Base-by-base conservation (phyloP, 2,329 filamentous ascomycete genomes). In the Knoxdaviesia capensis region DNA sequence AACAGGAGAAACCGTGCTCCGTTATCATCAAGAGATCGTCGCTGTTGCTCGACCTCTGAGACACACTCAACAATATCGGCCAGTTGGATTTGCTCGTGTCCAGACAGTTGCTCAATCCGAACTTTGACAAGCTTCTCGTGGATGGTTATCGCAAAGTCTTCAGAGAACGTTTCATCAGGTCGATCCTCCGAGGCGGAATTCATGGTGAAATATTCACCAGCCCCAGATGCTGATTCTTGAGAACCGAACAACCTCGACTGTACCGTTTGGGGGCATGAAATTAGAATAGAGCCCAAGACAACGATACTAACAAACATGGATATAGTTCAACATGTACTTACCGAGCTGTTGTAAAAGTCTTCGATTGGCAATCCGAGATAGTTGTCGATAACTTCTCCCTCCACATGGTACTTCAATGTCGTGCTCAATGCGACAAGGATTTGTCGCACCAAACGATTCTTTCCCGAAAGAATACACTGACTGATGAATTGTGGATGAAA, bases 401-500 rank as follows among this genome's bases (percentile, higher is more conserved):
- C 76, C 0, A 79, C 74, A 56, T 80, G 83, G 49, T 83, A 94
- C 52, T 87, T 93, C 41, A 98, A 61, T 9, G 74, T 79, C 50
- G 77, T 74, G 51, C 86, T 69, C 28, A 98, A 62, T 5, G 72
- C 72, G 41, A 81, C 63, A 31, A 96, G 58, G 7, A 94, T 75
- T 7, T 66, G 67, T 49, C 85, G 78, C 2, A 90, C 84, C 5
- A 85, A 57, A 4, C 59, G 55, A 33, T 70, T 69, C 54, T 93
- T 93, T 1, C 87, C 88, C 20, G 77, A 71, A 30, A 94, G 64
- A 34, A 93, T 84, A 51, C 82, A 88, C 56, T 94, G 83, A 41
- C 82, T 80, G 30, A 96, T 60, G 45, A 94, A 83, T 52, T 93
- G 85, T 0, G 90, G 90, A 52, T 98, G 88, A 51, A 93, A 98